Evolutionary conservation across 805 yeast genomes (phyloP).

Genomic region (Starmerella floricola): DNA sequence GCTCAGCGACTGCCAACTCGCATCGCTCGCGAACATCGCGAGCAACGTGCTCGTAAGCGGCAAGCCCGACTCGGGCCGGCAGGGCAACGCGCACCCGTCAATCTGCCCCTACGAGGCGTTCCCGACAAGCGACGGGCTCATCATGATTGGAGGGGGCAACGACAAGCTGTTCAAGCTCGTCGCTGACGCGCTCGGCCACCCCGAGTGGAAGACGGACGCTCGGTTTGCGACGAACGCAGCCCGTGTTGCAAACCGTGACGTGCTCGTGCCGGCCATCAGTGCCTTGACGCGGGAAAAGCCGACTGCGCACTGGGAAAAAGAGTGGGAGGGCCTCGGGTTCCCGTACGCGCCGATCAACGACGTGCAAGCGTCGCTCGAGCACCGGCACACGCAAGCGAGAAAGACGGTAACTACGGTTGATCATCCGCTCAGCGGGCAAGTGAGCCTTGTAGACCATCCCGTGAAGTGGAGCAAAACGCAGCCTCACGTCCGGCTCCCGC

Average conservation of each 20-base stretch:
- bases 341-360: conserved; percentile 35
- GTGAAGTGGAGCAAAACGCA: conserved; percentile 31
- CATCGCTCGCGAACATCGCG: conserved; percentile 33
- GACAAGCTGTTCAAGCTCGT: conserved; percentile 30
- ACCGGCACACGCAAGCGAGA: conserved; percentile 31
- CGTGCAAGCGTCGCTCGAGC: conserved; percentile 29
- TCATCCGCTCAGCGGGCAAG: conserved; percentile 30
- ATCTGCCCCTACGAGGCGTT: conserved; percentile 35
- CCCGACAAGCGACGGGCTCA: conserved; percentile 29
- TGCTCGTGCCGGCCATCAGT: conserved; percentile 27
- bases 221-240: conserved; percentile 29
- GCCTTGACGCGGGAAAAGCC: conserved; percentile 26
- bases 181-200: conserved; percentile 28
- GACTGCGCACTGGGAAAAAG: conserved; percentile 30
- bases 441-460: conserved; percentile 31
- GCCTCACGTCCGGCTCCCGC: conserved; percentile 28
- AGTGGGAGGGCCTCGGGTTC: conserved; percentile 28
- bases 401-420: conserved; percentile 29
- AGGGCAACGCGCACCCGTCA: conserved; percentile 34
- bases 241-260: conserved; percentile 29
- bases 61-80: conserved; percentile 32
- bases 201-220: conserved; percentile 31
- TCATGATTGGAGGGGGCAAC: conserved; percentile 35
- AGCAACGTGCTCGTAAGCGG: conserved; percentile 32
- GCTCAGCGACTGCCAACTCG: conserved; percentile 33